Percentiles rank a stretch among this genome's conserved stretches.
Evolutionary conservation across 345 rosid genomes (phyloP).

Genomic region (Syzygium jambos): DNA sequence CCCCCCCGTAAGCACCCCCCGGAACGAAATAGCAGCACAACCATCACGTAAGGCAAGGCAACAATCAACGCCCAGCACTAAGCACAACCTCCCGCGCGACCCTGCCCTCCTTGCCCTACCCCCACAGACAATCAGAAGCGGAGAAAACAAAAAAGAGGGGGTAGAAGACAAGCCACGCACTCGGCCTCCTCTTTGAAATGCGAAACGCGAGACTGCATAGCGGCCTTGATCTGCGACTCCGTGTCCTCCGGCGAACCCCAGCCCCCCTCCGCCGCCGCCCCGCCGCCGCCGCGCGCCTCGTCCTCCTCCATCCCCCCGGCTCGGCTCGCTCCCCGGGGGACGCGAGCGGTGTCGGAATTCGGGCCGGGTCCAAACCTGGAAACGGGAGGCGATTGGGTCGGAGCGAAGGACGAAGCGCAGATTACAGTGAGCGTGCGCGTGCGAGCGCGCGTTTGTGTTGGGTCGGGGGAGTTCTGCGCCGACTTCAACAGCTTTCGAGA

Average conservation of each 20-base stretch:
- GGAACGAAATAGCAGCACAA: neutral
- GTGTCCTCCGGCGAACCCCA: slow-evolving; percentile 22
- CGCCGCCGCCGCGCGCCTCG: neutral
- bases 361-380: neutral
- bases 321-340: neutral
- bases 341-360: neutral
- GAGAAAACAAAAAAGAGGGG: neutral
- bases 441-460: neutral
- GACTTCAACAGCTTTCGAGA: neutral
- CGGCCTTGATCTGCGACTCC: slow-evolving; percentile 56
- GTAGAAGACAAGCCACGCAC: slow-evolving; percentile 16
- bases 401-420: neutral
- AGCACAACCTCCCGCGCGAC: neutral
- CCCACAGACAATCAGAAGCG: neutral
- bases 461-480: neutral
- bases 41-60: neutral
- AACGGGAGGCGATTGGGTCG: neutral
- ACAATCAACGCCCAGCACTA: neutral
- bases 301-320: slow-evolving; percentile 4
- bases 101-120: neutral
- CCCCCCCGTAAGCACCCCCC: neutral
- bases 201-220: slow-evolving; percentile 59
- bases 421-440: neutral
- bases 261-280: slow-evolving; percentile 10
- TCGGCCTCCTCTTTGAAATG: slow-evolving; percentile 66